These are phyloP conservation scores for Phylloporus sp. DNA, from an alignment of 768 basidiomycete genomes.

Conservation along the genomic window DNA sequence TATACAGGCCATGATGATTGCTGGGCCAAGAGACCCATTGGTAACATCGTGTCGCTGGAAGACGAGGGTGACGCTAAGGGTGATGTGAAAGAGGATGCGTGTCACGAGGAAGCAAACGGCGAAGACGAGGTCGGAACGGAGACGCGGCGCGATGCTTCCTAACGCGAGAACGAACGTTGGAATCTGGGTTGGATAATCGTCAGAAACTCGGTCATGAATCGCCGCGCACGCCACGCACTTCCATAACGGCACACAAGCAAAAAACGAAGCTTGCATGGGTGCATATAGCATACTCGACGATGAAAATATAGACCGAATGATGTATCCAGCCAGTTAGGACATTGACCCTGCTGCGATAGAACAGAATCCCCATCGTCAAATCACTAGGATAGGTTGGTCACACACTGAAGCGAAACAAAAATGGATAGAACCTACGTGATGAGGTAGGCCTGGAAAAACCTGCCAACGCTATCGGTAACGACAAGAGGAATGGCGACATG, in stretches of 20 bases:
- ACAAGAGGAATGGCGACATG: constrained; percentile 18
- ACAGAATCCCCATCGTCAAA: constrained; percentile 39
- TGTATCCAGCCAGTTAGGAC: constrained; percentile 54
- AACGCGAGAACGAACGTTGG: constrained; percentile 52
- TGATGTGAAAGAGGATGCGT: constrained; percentile 44
- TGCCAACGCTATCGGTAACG: constrained; percentile 23
- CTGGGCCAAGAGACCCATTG: constrained; percentile 36
- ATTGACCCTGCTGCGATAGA: constrained; percentile 45
- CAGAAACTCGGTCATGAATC: neutral
- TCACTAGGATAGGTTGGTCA: constrained; percentile 32
- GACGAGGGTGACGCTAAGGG: constrained; percentile 32
- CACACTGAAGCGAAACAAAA: constrained; percentile 7
- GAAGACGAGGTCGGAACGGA: constrained; percentile 49
- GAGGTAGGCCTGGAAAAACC: constrained; percentile 48
- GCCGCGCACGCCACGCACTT: constrained; percentile 28
- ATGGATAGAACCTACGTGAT: constrained; percentile 25
- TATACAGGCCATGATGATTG: constrained; percentile 35
- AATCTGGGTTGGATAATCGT: constrained; percentile 28
- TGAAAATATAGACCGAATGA: constrained; percentile 38
- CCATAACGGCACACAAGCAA: constrained; percentile 43
- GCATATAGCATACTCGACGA: constrained; percentile 38
- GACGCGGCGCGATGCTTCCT: constrained; percentile 37
- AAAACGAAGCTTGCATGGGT: constrained; percentile 39
- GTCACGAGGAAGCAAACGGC: constrained; percentile 46
- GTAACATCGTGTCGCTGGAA: constrained; percentile 28